These are phyloP conservation scores for Xerocomellus chrysenteron DNA, from an alignment of 768 basidiomycete genomes.

Conservation along the genomic window DNA sequence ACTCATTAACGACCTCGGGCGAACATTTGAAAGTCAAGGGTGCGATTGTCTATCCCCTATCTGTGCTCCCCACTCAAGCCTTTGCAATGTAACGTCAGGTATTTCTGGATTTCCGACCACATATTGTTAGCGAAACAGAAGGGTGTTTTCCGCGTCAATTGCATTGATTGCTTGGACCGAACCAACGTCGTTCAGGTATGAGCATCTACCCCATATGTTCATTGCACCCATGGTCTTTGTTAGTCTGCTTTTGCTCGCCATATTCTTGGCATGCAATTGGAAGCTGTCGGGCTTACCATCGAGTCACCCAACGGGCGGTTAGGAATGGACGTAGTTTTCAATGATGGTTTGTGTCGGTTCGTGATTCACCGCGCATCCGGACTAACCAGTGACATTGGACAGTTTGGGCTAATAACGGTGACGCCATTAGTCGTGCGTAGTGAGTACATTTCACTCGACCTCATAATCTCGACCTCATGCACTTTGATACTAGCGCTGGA, in stretches of 20 bases:
- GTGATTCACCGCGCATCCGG: neutral
- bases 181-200: constrained; percentile 91
- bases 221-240: constrained; percentile 5
- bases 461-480: neutral
- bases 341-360: constrained; percentile 54
- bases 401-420: constrained; percentile 99
- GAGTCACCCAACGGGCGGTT: constrained; percentile 52
- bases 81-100: constrained; percentile 42
- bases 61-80: neutral
- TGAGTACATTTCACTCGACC: constrained; percentile 36
- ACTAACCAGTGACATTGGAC: neutral
- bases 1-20: constrained; percentile 67
- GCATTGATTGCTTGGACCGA: constrained; percentile 93
- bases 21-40: constrained; percentile 80
- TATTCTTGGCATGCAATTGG: constrained; percentile 71
- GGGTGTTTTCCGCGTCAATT: constrained; percentile 88
- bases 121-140: constrained; percentile 75
- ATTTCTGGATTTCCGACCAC: constrained; percentile 78
- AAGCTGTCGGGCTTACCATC: constrained; percentile 66
- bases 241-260: constrained; percentile 91
- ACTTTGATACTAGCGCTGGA: constrained; percentile 64
- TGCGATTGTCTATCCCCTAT: constrained; percentile 29
- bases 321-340: constrained; percentile 74
- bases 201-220: neutral
- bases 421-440: constrained; percentile 89